phyloP scores from a whole-genome alignment of 2,329 filamentous ascomycete genomes.

The Ramularia collo-cygni region DNA sequence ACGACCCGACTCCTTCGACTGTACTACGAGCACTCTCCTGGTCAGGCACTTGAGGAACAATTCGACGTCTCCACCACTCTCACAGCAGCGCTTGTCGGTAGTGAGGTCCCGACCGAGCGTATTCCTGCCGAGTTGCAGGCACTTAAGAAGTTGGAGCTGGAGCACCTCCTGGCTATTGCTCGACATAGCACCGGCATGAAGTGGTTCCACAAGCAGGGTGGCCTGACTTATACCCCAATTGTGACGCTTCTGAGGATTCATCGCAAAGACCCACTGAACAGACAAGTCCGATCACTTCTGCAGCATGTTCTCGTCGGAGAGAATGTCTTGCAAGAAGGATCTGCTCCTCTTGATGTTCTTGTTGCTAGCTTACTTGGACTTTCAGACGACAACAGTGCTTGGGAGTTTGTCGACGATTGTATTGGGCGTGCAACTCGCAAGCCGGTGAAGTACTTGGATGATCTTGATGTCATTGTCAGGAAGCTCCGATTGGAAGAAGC shows the following conservation, averaged over 20 bases:
- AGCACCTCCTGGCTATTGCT: constrained; percentile 75
- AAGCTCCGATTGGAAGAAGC: not conserved
- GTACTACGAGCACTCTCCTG: constrained; percentile 80
- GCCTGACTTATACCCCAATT: constrained; percentile 61
- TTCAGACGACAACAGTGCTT: constrained; percentile 39
- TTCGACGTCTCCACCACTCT: constrained; percentile 81
- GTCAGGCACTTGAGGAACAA: constrained; percentile 71
- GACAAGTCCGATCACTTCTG: constrained; percentile 28
- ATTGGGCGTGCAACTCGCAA: constrained; percentile 66
- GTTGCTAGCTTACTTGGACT: constrained; percentile 37
- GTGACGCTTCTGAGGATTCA: constrained; percentile 60
- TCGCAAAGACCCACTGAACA: constrained; percentile 35
- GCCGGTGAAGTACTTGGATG: constrained; percentile 77
- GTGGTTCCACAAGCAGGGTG: constrained; percentile 74
- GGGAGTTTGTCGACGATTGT: constrained; percentile 76
- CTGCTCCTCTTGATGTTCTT: constrained; percentile 37
- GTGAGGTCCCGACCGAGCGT: constrained; percentile 2
- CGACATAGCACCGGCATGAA: constrained; percentile 75
- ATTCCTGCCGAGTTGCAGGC: constrained; percentile 24
- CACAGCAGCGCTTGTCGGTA: constrained; percentile 56
- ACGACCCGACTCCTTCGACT: constrained; percentile 69
- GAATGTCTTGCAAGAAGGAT: constrained; percentile 49
- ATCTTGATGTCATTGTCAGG: constrained; percentile 36
- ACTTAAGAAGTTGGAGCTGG: constrained; percentile 65
- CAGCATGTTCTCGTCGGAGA: constrained; percentile 54